Evolutionary conservation across 2,329 filamentous ascomycete species (phyloP).

Genomic region (Ascochyta pisi): DNA sequence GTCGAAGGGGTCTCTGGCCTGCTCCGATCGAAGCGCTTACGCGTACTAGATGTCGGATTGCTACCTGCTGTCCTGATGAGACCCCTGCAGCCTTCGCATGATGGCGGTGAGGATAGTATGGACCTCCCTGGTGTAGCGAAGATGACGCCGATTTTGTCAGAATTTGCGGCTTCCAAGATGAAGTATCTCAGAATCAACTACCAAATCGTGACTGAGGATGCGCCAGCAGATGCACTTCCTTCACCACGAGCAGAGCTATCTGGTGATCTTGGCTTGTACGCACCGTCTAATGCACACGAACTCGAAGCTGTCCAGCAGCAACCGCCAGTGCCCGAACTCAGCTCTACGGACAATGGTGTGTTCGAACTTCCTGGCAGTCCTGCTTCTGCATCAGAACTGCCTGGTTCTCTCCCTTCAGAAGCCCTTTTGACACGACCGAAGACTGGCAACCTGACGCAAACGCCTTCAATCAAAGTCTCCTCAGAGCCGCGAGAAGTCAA

Average conservation of each 20-base stretch:
- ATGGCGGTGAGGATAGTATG: constrained; percentile 31
- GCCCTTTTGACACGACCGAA: too few species aligned
- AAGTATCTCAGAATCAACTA: constrained; percentile 64
- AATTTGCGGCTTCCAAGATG: constrained; percentile 56
- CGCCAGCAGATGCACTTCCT: constrained; percentile 20
- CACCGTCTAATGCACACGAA: constrained; percentile 34
- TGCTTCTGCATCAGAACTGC: constrained; percentile 32
- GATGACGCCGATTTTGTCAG: constrained; percentile 59
- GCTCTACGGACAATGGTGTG: constrained; percentile 24
- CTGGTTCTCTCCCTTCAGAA: constrained; percentile 28
- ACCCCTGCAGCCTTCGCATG: constrained; percentile 31
- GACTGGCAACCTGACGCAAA: background rate
- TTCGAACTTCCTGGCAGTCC: constrained; percentile 40
- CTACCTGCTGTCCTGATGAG: constrained; percentile 41
- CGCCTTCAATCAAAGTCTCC: constrained; percentile 35
- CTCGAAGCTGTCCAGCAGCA: constrained; percentile 28
- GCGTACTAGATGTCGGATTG: constrained; percentile 63
- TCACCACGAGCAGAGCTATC: constrained; percentile 37
- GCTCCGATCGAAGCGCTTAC: constrained; percentile 58
- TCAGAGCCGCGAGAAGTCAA: constrained; percentile 44
- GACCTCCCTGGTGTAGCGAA: constrained; percentile 60
- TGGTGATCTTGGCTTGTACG: constrained; percentile 29
- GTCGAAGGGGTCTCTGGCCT: constrained; percentile 63
- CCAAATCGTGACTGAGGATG: constrained; percentile 59
- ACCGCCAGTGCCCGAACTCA: constrained; percentile 30